Conservation (phyloP, 2,329 filamentous ascomycete species). For the Talaromyces sp. region DNA sequence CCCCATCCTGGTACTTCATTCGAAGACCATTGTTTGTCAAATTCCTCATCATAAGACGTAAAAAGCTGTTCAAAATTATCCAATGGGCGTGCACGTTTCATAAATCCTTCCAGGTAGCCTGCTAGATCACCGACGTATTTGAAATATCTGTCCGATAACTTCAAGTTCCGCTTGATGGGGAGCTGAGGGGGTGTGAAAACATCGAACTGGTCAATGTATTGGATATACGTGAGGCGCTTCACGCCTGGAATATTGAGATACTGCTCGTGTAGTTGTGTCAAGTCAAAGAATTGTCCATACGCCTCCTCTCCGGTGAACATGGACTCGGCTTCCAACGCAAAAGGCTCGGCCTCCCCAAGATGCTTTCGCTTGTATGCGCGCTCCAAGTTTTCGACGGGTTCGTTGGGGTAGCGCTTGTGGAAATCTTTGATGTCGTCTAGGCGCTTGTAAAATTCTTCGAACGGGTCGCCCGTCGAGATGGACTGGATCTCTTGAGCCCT, state of each 20-base stretch:
- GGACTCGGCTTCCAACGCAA: slow-evolving; percentile 69
- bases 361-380: slow-evolving; percentile 74
- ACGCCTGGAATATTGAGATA: slow-evolving; percentile 86
- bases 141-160: slow-evolving; percentile 90
- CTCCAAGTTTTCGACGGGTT: slow-evolving; percentile 92
- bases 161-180: slow-evolving; percentile 72
- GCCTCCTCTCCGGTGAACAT: slow-evolving; percentile 96
- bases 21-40: slow-evolving; percentile 74
- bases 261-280: slow-evolving; percentile 76
- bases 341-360: slow-evolving; percentile 59
- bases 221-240: slow-evolving; percentile 80
- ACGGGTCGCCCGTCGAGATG: slow-evolving; percentile 77
- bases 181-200: slow-evolving; percentile 70
- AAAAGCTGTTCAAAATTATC: slow-evolving; percentile 81
- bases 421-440: slow-evolving; percentile 76
- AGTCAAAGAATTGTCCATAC: slow-evolving; percentile 86
- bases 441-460: slow-evolving; percentile 88
- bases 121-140: slow-evolving; percentile 76
- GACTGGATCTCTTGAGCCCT: slow-evolving; percentile 76
- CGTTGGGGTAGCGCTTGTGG: slow-evolving; percentile 86
- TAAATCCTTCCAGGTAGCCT: slow-evolving; percentile 80
- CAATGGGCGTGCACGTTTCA: slow-evolving; percentile 76
- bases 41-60: slow-evolving; percentile 71
- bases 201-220: slow-evolving; percentile 91
- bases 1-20: slow-evolving; percentile 78